Evolutionary conservation across 768 basidiomycete species (phyloP).

Genomic region (Leccinum disarticulatum): DNA sequence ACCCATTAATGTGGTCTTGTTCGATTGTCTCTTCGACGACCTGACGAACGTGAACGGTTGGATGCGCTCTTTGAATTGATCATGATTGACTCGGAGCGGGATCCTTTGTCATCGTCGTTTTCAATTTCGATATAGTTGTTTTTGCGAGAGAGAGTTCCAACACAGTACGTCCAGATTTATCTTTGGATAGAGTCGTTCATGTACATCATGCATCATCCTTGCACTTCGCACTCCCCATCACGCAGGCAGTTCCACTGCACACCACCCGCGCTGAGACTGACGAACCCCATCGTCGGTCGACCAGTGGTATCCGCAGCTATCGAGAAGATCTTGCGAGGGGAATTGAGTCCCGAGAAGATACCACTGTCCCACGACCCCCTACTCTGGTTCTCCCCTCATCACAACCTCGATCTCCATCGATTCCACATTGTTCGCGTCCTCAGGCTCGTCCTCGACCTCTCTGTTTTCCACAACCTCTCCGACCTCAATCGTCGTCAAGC

Average conservation of each 20-base stretch:
- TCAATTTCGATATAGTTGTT: conserved; percentile 6
- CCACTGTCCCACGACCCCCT: too few relatives aligned
- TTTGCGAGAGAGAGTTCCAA: conserved; percentile 31
- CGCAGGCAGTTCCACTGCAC: neutral
- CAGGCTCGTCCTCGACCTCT: neutral
- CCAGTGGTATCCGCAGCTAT: neutral
- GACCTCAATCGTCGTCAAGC: neutral
- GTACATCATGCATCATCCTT: too few relatives aligned
- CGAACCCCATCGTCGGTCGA: neutral
- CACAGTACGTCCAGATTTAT: too few relatives aligned
- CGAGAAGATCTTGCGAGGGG: too few relatives aligned
- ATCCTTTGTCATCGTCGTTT: conserved; percentile 11
- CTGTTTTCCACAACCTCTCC: neutral
- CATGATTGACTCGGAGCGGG: conserved; percentile 74
- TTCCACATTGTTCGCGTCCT: neutral
- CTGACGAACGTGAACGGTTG: conserved; percentile 65
- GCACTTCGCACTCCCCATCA: too few relatives aligned
- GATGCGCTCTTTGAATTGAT: conserved; percentile 53
- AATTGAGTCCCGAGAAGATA: too few relatives aligned
- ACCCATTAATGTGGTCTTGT: too few relatives aligned
- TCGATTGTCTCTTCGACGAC: too few relatives aligned
- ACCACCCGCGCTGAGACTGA: neutral
- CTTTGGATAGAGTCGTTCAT: too few relatives aligned
- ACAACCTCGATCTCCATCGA: neutral
- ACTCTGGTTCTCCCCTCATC: neutral